Evolutionary conservation across 495 filamentous ascomycete species (phyloP).

Genomic region (Margaritispora aquatica): DNA sequence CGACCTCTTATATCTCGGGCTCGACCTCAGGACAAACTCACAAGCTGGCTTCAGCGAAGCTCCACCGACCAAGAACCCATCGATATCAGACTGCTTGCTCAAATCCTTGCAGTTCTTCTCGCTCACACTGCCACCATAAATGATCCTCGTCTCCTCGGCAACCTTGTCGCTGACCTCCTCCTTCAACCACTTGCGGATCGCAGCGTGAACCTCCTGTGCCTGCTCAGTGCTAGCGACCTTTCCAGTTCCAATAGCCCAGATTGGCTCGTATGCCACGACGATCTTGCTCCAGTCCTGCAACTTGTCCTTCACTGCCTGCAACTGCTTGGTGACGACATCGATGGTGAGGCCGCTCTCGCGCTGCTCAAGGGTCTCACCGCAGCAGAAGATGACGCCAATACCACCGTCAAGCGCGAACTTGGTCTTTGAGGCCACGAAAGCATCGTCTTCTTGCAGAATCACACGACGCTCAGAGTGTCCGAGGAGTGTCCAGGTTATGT

Average conservation of each 20-base stretch:
- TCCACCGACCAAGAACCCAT: conserved; percentile 97
- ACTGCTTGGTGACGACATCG: conserved; percentile 78
- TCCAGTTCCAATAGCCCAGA: conserved; percentile 98
- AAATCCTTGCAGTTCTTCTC: conserved; percentile 98
- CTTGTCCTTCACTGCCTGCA: conserved; percentile 61
- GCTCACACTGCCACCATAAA: conserved; percentile 94
- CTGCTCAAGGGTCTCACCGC: conserved; percentile 90
- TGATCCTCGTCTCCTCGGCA: conserved; percentile 74
- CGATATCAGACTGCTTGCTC: conserved; percentile 86
- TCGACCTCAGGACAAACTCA: conserved; percentile 58
- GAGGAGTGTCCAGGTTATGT: conserved; percentile 79
- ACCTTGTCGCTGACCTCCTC: conserved; percentile 63
- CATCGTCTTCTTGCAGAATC: conserved; percentile 77
- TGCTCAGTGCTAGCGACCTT: conserved; percentile 93
- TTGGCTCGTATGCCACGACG: conserved; percentile 96
- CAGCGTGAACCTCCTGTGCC: conserved; percentile 91
- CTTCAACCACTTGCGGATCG: conserved; percentile 83
- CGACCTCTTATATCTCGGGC: not conserved
- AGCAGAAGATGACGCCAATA: conserved; percentile 88
- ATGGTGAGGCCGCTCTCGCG: conserved; percentile 83
- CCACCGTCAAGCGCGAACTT: conserved; percentile 85
- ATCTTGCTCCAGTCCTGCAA: conserved; percentile 85
- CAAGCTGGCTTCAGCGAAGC: conserved; percentile 98
- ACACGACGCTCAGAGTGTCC: conserved; percentile 92
- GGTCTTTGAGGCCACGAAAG: conserved; percentile 86